Percentiles rank a stretch among this genome's conserved stretches.
Conservation (phyloP, 2,329 filamentous ascomycete species). For the Phyllosticta citrichinensis region DNA sequence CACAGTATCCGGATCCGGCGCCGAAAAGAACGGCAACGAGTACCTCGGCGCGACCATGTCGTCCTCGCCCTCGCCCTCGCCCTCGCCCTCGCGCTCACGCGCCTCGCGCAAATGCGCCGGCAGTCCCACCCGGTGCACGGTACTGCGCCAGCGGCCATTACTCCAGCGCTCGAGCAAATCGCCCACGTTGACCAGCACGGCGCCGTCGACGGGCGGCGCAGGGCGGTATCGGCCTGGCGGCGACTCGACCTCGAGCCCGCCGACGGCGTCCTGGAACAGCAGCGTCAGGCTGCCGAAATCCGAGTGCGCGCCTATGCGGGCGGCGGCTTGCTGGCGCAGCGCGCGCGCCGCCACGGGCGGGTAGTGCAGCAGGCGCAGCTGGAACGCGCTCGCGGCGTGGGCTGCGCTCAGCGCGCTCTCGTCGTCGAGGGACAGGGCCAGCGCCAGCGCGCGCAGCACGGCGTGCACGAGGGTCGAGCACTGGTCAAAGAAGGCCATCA, state of each 20-base stretch:
- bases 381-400: constrained; percentile 22
- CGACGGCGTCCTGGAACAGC: constrained; percentile 33
- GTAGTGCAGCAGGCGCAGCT: constrained; percentile 31
- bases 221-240: constrained; percentile 21
- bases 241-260: constrained; percentile 31
- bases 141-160: constrained; percentile 27
- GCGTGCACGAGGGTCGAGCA: constrained; percentile 17
- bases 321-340: constrained; percentile 16
- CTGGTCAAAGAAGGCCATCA: constrained; percentile 19
- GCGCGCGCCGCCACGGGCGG: constrained; percentile 22
- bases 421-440: constrained; percentile 16
- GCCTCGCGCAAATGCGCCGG: constrained; percentile 15
- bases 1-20: constrained; percentile 27
- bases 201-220: constrained; percentile 21
- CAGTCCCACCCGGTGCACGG: constrained; percentile 30
- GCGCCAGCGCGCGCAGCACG: constrained; percentile 19
- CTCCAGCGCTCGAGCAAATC: constrained; percentile 32
- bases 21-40: constrained; percentile 32
- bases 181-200: constrained; percentile 31
- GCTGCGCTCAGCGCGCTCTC: constrained; percentile 15
- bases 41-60: constrained; percentile 26
- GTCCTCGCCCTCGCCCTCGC: constrained; percentile 10
- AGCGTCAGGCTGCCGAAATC: constrained; percentile 34
- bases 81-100: constrained; percentile 7
- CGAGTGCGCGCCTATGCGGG: constrained; percentile 32